Evolutionary conservation across 2,329 filamentous ascomycete species (phyloP), one percentile per base, ranked within the genome.

Genomic region (Penicillium brevicompactum): DNA sequence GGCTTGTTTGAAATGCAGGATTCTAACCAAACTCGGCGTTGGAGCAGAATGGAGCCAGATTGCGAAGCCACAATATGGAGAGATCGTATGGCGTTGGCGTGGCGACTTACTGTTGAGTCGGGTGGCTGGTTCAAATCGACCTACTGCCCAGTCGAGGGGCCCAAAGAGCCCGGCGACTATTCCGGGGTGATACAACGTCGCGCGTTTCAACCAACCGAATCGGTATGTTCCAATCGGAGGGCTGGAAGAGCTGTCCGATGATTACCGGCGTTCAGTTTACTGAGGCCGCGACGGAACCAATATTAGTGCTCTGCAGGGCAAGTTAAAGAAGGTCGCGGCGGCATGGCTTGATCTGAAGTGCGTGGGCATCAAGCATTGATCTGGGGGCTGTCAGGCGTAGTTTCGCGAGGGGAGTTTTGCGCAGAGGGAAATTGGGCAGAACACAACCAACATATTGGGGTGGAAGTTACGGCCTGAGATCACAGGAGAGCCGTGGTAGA

Each of bases 91-190:
- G 87, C 62, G 85, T 87, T 57, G 86, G 86, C 4, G 85, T 57
- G 86, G 86, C 4, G 85, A 88, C 65, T 73, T 88, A 51, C 75
- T 88, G 14, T 87, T 88, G 86, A 85, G 84, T 84, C 80, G 27
- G 85, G 88, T 65, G 86, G 88, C 68, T 79, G 84, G 18, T 87
- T 88, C 75, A 88, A 87, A 71, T 84, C 80, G 40, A 87, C 85
- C 0, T 84, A 86, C 50, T 86, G 88, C 70, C 79, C 85, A 3
- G 85, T 88, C 55, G 85, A 84, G 70, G 83, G 84, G 1, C 84
- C 84, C 0, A 77, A 72, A 27, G 82, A 86, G 60, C 74, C 75
- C 0, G 76, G 74, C 2, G 77, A 80, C 44, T 85, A 80, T 66
- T 87, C 80, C 62, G 84, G 84, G 5, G 79, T 77, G 85, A 41